Evolutionary conservation across 495 filamentous ascomycete species (phyloP).

Genomic region (Sabuloglossum arenarium): DNA sequence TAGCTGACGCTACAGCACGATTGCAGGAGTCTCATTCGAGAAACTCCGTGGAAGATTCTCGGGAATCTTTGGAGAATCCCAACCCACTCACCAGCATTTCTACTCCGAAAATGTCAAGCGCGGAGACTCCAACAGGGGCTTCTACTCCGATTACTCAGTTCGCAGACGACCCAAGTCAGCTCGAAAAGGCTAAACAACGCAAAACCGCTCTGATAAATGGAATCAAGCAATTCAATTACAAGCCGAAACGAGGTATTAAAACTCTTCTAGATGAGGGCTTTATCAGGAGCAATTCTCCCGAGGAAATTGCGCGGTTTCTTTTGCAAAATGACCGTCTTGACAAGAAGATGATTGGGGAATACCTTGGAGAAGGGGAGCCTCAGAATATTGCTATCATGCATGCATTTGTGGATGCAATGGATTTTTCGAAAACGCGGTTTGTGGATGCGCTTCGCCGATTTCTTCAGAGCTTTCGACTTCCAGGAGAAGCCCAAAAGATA

Average conservation of each 20-base stretch:
- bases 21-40: conserved; percentile 31
- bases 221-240: conserved; percentile 91
- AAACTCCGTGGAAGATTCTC: conserved; percentile 49
- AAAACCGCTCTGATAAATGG: conserved; percentile 84
- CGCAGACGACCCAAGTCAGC: conserved; percentile 76
- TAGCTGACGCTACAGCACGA: conserved; percentile 34
- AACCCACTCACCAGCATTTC: conserved; percentile 25
- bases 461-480: conserved; percentile 83
- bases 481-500: conserved; percentile 96
- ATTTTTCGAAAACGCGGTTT: conserved; percentile 82
- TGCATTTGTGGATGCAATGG: conserved; percentile 88
- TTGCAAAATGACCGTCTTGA: conserved; percentile 54
- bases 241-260: conserved; percentile 88
- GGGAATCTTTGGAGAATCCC: conserved; percentile 59
- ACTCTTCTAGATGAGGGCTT: conserved; percentile 64
- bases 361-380: conserved; percentile 77
- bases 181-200: conserved; percentile 80
- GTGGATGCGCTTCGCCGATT: conserved; percentile 83
- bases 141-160: conserved; percentile 43
- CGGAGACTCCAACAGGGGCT: conserved; percentile 39
- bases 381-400: conserved; percentile 96
- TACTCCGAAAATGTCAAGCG: conserved; percentile 25
- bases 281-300: conserved; percentile 49
- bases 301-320: conserved; percentile 74
- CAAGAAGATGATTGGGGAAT: conserved; percentile 85